These are phyloP conservation scores for Sporothrix variecibatus DNA, from an alignment of 2,329 filamentous ascomycete genomes.

Conservation along the genomic window DNA sequence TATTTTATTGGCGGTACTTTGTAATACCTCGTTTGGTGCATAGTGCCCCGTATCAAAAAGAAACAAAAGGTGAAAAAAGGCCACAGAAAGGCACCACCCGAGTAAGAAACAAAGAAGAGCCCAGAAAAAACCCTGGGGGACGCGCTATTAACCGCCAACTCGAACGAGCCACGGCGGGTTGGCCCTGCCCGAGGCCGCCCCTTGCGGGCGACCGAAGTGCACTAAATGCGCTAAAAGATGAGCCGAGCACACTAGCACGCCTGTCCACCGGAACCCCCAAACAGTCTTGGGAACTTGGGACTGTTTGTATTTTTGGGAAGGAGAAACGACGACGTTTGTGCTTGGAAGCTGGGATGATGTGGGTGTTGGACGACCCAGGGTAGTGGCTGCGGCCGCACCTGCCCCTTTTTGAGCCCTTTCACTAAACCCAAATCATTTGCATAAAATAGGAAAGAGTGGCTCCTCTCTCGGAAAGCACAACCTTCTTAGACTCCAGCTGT, in stretches of 20 bases:
- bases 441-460: not conserved
- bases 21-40: constrained; percentile 5
- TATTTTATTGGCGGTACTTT: constrained; percentile 24
- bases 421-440: not conserved
- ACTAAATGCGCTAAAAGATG: constrained; percentile 9
- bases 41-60: not conserved
- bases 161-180: constrained; percentile 21
- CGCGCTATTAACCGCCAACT: constrained; percentile 12
- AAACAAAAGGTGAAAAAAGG: not conserved
- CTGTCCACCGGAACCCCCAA: not conserved
- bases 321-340: not conserved
- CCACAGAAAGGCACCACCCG: not conserved
- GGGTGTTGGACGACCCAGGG: constrained; percentile 3
- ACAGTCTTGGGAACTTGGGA: not conserved
- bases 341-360: constrained; percentile 3
- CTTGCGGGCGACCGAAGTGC: constrained; percentile 15
- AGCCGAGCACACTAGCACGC: constrained; percentile 7
- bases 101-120: not conserved
- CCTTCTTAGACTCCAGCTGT: not conserved
- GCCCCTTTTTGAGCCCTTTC: not conserved
- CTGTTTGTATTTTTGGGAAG: not conserved
- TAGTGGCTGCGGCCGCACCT: constrained; percentile 13
- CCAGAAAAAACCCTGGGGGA: not conserved
- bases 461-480: not conserved
- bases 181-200: constrained; percentile 24